Conservation (phyloP, 2,329 filamentous ascomycete genomes). For the Arthroderma sp. region DNA sequence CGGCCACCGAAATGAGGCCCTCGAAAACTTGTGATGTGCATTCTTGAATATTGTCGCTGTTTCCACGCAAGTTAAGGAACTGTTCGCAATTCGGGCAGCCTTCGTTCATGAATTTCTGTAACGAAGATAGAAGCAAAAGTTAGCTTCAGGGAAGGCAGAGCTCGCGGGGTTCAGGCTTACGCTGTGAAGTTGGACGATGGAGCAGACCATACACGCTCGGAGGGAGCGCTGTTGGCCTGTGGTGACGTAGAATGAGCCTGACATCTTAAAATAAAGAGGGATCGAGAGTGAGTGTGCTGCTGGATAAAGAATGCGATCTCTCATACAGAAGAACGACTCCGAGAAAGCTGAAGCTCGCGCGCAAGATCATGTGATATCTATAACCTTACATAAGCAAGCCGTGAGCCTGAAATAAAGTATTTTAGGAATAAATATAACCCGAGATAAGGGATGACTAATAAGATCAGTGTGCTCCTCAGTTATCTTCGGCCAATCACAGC, state of each 20-base stretch:
- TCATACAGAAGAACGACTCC: no score
- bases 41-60: slow-evolving; percentile 68
- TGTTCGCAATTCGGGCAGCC: slow-evolving; percentile 97
- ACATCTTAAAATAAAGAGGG: no score
- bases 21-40: slow-evolving; percentile 96
- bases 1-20: slow-evolving; percentile 70
- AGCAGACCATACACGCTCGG: slow-evolving; percentile 98
- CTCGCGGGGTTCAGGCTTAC: slow-evolving; percentile 31
- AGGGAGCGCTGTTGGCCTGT: slow-evolving; percentile 69
- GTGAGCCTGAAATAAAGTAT: no score
- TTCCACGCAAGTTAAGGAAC: slow-evolving; percentile 70
- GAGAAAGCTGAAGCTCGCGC: no score
- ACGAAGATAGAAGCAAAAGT: slow-evolving; percentile 7
- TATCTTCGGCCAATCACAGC: no score
- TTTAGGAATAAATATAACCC: no score
- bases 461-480: no score
- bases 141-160: slow-evolving; percentile 11
- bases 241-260: slow-evolving; percentile 48
- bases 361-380: no score
- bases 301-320: no score
- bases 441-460: no score
- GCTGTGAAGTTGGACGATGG: slow-evolving; percentile 70
- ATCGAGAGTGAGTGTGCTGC: no score
- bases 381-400: no score
- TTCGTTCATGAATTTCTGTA: slow-evolving; percentile 65